Conservation (phyloP, 257 asterid species). For the Lycium ferocissimum region DNA sequence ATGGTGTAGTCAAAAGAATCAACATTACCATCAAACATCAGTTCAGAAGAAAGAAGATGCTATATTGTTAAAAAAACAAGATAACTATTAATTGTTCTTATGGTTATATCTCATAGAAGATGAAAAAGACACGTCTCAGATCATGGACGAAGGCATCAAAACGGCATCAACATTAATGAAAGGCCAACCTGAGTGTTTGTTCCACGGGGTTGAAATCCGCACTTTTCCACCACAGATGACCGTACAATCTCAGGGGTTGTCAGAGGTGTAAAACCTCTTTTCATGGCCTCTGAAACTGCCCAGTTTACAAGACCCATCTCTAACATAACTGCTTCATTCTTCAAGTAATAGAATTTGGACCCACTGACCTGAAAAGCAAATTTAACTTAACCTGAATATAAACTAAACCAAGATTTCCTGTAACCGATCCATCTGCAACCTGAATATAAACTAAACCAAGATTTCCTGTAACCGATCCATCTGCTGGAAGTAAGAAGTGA, state of each 20-base stretch:
- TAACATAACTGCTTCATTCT: slow-evolving; percentile 92
- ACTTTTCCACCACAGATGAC: slow-evolving; percentile 92
- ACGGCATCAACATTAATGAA: neutral
- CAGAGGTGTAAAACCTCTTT: slow-evolving; percentile 88
- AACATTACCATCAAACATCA: neutral
- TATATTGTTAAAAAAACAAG: neutral
- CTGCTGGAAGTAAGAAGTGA: neutral
- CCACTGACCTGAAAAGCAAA: slow-evolving; percentile 74
- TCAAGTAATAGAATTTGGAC: slow-evolving; percentile 92
- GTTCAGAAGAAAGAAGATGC: neutral
- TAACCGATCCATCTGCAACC: neutral
- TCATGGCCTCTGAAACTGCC: slow-evolving; percentile 93
- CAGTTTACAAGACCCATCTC: slow-evolving; percentile 94
- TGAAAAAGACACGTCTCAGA: too few species aligned
- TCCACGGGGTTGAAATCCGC: slow-evolving; percentile 99
- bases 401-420: neutral
- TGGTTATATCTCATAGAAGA: neutral
- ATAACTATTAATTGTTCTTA: neutral
- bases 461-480: neutral
- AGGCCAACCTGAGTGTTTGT: slow-evolving; percentile 87
- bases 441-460: neutral
- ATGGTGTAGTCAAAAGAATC: neutral
- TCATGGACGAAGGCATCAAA: neutral
- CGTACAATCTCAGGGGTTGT: slow-evolving; percentile 93
- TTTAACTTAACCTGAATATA: neutral